Base-by-base conservation (phyloP, 345 rosid species). In the Citrus reticulata region DNA sequence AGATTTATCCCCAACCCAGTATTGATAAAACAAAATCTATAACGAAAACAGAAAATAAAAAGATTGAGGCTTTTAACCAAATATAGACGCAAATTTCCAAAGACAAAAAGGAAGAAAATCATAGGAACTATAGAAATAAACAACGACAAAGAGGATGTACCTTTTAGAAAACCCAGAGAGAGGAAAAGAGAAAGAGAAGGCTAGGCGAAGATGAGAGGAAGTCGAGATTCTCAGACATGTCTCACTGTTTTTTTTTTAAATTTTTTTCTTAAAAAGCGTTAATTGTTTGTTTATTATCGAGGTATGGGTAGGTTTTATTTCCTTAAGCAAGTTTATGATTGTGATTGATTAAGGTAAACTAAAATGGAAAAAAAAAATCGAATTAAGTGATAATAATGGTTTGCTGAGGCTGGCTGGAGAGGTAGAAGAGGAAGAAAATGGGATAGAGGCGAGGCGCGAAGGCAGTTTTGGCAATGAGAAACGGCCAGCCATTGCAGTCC, bases 141-240 rank as follows among this genome's bases (percentile, higher is more conserved):
- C 4, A 20, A 10, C 25, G 9, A 35, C 11, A 35, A 65, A 54
- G 29, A 55, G 64, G 35, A 19, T 40, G 67, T 54, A 79, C 88
- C 85, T 83, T 81, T 83, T 40, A 83, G 83, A 70, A 67, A 46
- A 73, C 30, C 59, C 39, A 42, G 69, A 55, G 72, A 70, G 74
- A 34, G 61, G 66, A 64, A 54, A 80, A 34, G 27, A 25, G 74
- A 27, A 42, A 27, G 73, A 76, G 37, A 35, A 54, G 65, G 73
- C 46, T 70, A 20, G 79, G 54, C 11, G 80, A 73, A 39, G 54
- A 70, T 6, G 59, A 37, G 75, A 46, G 49, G 40, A 70, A 49
- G 78, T 40, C 68, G 61, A 70, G 77, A 55, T 58, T 63, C 24
- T 46, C 73, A 72, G 67, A 39, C 83, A 78, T 75, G 78, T 51